Conservation (phyloP, 768 basidiomycete genomes). For the Amanita pallidorosea region DNA sequence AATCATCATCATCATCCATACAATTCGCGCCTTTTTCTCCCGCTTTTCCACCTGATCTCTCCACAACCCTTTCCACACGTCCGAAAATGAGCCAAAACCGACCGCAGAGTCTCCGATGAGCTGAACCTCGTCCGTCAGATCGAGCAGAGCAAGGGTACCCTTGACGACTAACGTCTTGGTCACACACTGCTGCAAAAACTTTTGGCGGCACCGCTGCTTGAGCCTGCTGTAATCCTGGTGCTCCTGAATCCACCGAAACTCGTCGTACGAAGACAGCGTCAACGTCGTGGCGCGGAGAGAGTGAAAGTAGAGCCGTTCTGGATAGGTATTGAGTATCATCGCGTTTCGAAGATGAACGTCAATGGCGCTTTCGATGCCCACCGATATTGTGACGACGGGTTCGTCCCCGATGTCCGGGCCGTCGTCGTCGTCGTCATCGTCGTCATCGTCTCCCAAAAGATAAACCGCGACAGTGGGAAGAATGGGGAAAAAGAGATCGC, state of each 20-base stretch:
- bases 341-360: conserved; percentile 56
- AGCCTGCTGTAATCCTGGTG: conserved; percentile 43
- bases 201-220: conserved; percentile 47
- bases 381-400: conserved; percentile 25
- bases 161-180: conserved; percentile 47
- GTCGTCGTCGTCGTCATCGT: background rate
- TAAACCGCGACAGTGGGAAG: conserved; percentile 44
- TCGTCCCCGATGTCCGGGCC: conserved; percentile 3
- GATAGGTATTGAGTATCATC: conserved; percentile 45
- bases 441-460: conserved; percentile 24
- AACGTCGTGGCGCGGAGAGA: conserved; percentile 40
- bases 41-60: conserved; percentile 32
- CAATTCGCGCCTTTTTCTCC: conserved; percentile 18
- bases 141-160: conserved; percentile 36
- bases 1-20: background rate
- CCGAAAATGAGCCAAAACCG: conserved; percentile 45
- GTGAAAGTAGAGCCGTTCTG: conserved; percentile 37
- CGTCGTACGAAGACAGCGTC: conserved; percentile 20
- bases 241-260: conserved; percentile 33
- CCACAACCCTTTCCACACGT: conserved; percentile 54
- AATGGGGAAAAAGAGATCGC: conserved; percentile 46
- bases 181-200: conserved; percentile 40
- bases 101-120: conserved; percentile 36
- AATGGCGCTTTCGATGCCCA: conserved; percentile 37
- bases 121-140: conserved; percentile 45